Evolutionary conservation across 2,329 filamentous ascomycete genomes (phyloP).

Genomic region (Pseudonectria foliicola): DNA sequence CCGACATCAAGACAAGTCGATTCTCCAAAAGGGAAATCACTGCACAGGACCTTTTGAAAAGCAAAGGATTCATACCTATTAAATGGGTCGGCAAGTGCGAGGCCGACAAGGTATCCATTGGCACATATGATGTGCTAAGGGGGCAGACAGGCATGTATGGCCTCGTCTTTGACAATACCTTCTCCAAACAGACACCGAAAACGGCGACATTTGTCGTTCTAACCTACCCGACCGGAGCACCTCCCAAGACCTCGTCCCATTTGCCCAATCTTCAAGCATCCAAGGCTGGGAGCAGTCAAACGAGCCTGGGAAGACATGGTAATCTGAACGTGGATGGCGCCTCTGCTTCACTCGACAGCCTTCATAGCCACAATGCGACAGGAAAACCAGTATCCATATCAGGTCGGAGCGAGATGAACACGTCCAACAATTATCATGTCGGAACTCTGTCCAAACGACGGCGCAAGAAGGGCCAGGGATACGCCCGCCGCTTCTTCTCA

Average conservation of each 20-base stretch:
- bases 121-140: conserved; percentile 69
- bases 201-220: conserved; percentile 90
- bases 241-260: conserved; percentile 67
- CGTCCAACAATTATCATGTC: conserved; percentile 60
- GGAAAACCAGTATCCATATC: conserved; percentile 43
- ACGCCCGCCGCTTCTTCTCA: conserved; percentile 89
- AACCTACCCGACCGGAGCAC: conserved; percentile 79
- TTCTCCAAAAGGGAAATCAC: conserved; percentile 52
- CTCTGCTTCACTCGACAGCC: conserved; percentile 53
- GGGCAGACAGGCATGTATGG: conserved; percentile 89
- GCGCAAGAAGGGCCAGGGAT: conserved; percentile 89
- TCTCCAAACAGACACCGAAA: conserved; percentile 91
- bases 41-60: conserved; percentile 56
- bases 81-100: conserved; percentile 95
- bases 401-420: conserved; percentile 42
- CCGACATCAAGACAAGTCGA: conserved; percentile 39
- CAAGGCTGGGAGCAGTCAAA: conserved; percentile 36
- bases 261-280: conserved; percentile 50
- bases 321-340: conserved; percentile 40
- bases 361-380: conserved; percentile 43
- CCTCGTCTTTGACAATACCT: conserved; percentile 96
- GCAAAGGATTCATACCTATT: conserved; percentile 61
- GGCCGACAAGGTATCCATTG: conserved; percentile 89
- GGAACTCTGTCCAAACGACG: conserved; percentile 83
- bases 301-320: conserved; percentile 43